Conservation (phyloP, 2,329 filamentous ascomycete species). For the Fusarium sp. region DNA sequence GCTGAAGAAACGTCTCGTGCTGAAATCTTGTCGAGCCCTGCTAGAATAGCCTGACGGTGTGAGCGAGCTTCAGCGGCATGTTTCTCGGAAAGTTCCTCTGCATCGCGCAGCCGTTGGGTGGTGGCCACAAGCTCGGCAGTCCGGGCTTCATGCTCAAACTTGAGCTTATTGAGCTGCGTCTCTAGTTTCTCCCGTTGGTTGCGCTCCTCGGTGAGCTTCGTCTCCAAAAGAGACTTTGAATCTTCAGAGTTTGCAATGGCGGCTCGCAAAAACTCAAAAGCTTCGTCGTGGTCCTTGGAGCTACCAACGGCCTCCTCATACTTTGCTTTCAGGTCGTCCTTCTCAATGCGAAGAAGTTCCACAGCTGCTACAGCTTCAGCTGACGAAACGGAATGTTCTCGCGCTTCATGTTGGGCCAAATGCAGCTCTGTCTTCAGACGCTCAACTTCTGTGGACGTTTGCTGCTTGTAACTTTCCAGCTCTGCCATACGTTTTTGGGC, state of each 20-base stretch:
- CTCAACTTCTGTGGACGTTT: constrained; percentile 88
- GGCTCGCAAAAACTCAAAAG: constrained; percentile 82
- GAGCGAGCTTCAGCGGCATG: constrained; percentile 90
- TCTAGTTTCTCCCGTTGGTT: constrained; percentile 82
- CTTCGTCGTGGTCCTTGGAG: constrained; percentile 78
- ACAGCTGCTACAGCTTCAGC: constrained; percentile 83
- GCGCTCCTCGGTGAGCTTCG: constrained; percentile 87
- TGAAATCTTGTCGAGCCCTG: constrained; percentile 83
- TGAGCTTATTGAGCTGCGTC: constrained; percentile 81
- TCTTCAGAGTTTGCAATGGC: constrained; percentile 86
- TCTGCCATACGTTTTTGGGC: constrained; percentile 88
- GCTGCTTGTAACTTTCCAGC: constrained; percentile 87
- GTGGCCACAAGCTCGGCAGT: constrained; percentile 83
- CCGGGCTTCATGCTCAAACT: constrained; percentile 85
- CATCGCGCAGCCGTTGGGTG: constrained; percentile 83
- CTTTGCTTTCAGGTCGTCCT: constrained; percentile 80
- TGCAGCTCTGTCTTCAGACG: constrained; percentile 89
- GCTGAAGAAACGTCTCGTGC: constrained; percentile 66
- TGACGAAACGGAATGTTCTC: constrained; percentile 85
- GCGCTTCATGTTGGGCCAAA: constrained; percentile 80
- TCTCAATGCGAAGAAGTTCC: constrained; percentile 87
- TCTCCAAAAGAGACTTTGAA: constrained; percentile 83
- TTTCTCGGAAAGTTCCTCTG: constrained; percentile 89
- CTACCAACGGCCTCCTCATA: constrained; percentile 78
- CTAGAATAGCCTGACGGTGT: constrained; percentile 86